Conservation (phyloP, 2,329 filamentous ascomycete genomes). For the Huntiella decipiens region DNA sequence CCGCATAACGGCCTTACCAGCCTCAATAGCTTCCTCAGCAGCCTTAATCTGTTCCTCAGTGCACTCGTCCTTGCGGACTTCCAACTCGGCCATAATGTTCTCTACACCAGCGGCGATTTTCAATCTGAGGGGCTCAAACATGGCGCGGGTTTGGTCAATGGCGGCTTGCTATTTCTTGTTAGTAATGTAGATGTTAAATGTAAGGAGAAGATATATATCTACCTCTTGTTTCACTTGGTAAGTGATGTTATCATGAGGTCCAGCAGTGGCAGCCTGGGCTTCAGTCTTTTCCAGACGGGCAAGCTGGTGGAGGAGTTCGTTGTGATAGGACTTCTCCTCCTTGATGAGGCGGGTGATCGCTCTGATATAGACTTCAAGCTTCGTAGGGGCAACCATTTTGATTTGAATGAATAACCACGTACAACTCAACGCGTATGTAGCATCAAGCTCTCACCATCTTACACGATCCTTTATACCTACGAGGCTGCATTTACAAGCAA, state of each 20-base stretch:
- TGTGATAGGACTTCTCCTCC: slow-evolving; percentile 79
- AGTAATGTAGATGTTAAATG: not conserved
- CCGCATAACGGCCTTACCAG: slow-evolving; percentile 23
- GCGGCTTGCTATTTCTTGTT: slow-evolving; percentile 31
- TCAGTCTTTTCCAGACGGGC: slow-evolving; percentile 44
- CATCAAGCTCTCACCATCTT: not conserved
- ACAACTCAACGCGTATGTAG: no score
- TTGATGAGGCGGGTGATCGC: slow-evolving; percentile 72
- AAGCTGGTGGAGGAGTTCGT: slow-evolving; percentile 61
- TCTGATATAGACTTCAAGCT: slow-evolving; percentile 60
- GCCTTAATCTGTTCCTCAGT: slow-evolving; percentile 31
- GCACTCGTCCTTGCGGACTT: slow-evolving; percentile 33
- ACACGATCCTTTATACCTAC: not conserved
- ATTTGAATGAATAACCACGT: not conserved
- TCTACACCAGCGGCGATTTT: slow-evolving; percentile 54
- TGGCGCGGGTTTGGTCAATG: slow-evolving; percentile 68
- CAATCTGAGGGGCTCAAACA: slow-evolving; percentile 53
- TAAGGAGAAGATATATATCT: slow-evolving; percentile 29
- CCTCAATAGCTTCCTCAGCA: slow-evolving; percentile 33
- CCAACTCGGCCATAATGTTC: slow-evolving; percentile 59
- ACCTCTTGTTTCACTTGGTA: slow-evolving; percentile 80
- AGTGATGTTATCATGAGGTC: slow-evolving; percentile 54
- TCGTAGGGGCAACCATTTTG: slow-evolving; percentile 56
- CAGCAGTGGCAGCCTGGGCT: slow-evolving; percentile 26
- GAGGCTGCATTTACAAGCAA: no score